A percentile compares a stretch with the other conserved stretches of the same genome.
These are phyloP conservation scores for Theobroma grandiflorum DNA, from an alignment of 441 rosid species.

Conservation along the genomic window DNA sequence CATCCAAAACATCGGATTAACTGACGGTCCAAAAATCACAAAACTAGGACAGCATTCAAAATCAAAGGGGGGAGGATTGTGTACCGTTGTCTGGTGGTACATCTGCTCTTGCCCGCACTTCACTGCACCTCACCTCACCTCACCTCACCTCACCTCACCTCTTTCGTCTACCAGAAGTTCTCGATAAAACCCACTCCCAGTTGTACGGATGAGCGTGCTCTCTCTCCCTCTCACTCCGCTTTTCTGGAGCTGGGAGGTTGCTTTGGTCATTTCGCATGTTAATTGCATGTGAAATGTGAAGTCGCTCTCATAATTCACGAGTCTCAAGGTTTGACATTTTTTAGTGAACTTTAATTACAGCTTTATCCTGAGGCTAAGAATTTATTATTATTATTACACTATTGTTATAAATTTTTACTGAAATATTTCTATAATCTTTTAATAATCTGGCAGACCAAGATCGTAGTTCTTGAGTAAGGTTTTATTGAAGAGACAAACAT, in stretches of 20 bases:
- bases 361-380: no score
- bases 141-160: not conserved
- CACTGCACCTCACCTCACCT: not conserved
- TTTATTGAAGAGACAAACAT: not conserved
- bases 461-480: no score
- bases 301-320: conserved; percentile 22
- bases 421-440: no score
- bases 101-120: not conserved
- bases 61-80: no score
- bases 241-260: not conserved
- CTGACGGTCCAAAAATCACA: not conserved
- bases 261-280: not conserved
- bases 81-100: not conserved
- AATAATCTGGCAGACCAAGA: no score
- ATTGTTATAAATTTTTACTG: no score
- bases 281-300: not conserved
- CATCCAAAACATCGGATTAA: not conserved
- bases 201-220: conserved; percentile 22
- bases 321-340: not conserved
- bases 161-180: not conserved
- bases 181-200: not conserved
- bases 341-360: no score
- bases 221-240: not conserved
- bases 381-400: no score
- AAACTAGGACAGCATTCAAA: no score